Evolutionary conservation across 2,329 filamentous ascomycete species (phyloP).

Genomic region (Penicillium digitatum): DNA sequence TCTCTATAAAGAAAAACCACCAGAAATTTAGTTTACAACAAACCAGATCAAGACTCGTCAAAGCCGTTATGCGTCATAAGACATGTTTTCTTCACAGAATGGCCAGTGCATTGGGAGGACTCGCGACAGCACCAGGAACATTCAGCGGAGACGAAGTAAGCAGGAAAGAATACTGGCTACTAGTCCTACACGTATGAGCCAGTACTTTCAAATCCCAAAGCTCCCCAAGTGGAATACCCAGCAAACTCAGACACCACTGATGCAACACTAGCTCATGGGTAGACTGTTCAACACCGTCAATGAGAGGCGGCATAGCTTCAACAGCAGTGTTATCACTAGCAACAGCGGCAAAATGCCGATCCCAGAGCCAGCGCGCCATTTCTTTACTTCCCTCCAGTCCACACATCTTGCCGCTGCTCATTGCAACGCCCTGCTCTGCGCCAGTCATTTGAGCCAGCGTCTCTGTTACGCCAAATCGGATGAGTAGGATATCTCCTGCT

Average conservation of each 20-base stretch:
- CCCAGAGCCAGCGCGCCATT: slow-evolving; percentile 55
- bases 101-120: slow-evolving; percentile 31
- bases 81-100: slow-evolving; percentile 15
- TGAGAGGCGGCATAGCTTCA: slow-evolving; percentile 25
- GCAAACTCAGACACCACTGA: slow-evolving; percentile 41
- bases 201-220: slow-evolving; percentile 45
- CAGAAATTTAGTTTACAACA: not conserved
- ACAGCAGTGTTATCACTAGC: slow-evolving; percentile 27
- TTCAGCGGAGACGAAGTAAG: slow-evolving; percentile 45
- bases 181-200: slow-evolving; percentile 35
- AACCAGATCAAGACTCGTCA: rapidly evolving
- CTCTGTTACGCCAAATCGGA: slow-evolving; percentile 25
- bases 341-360: slow-evolving; percentile 45
- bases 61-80: not conserved
- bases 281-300: slow-evolving; percentile 12
- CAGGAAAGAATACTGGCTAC: slow-evolving; percentile 44
- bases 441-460: slow-evolving; percentile 15
- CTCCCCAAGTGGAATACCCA: slow-evolving; percentile 47
- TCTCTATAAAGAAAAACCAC: not conserved
- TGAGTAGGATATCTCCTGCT: slow-evolving; percentile 22
- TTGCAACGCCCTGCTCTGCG: slow-evolving; percentile 12
- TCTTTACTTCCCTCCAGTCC: slow-evolving; percentile 48
- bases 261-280: slow-evolving; percentile 31
- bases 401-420: slow-evolving; percentile 9
- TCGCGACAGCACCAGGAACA: slow-evolving; percentile 37